Evolutionary conservation across 768 basidiomycete species (phyloP), one percentile per base, ranked within the genome.

Genomic region (Agrocybe praecox): DNA sequence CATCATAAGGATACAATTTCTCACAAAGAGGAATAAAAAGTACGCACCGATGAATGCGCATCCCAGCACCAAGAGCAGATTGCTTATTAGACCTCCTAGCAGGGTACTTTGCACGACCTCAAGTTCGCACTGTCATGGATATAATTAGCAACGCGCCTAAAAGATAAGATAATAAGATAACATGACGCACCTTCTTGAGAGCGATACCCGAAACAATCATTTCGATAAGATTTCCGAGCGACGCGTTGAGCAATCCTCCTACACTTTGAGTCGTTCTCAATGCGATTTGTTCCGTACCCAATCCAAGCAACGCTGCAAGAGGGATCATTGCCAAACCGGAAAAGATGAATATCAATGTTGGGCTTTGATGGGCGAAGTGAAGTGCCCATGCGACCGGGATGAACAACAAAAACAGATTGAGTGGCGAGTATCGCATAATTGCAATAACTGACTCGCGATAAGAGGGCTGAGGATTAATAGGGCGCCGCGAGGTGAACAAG

Each of bases 11-110:
- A 52, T 9, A 59, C 42, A 51, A 14, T 11, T 29, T 29, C n/a
- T 29, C 26, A 29, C 9, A 9, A 9, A 9, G 9, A 14, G 34
- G 1, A 21, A 6, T 32, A 33, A 52, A 2, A 18, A 84, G 85
- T 84, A 87, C 79, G 84, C 54, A 82, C 87, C 63, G 83, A 95
- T 68, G 85, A 94, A 63, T 71, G 89, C 70, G 88, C 94, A 73
- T 87, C 94, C 54, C 82, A 94, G 68, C 80, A 95, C 75, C 82
- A 96, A 78, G 83, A 95, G 80, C 86, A 95, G 69, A 86, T 95
- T 71, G 59, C 79, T 81, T 40, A 85, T 57, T 26, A 83, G 74
- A 21, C 80, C 80, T 43, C 83, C 83, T 12, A 83, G 72, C 8
- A 83, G 66, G 3, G 78, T 76, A 44, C 80, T 80, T 59, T 83